Evolutionary conservation across 441 rosid genomes (phyloP), one percentile per base, ranked within the genome.

Genomic region (Melastoma candidum): DNA sequence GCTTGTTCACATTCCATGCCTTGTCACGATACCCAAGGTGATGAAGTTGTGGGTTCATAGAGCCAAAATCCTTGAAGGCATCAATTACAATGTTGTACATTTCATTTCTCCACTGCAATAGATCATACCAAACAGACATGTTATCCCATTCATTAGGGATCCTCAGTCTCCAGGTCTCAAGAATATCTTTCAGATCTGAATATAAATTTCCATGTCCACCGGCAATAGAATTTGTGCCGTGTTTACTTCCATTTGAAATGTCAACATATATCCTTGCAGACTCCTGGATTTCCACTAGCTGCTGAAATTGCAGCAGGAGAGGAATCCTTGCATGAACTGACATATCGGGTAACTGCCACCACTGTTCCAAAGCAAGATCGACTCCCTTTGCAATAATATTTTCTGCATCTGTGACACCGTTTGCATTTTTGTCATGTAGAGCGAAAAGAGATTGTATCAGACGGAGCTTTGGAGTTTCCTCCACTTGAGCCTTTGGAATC

Each of bases 261-360:
- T 94, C 97, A 49, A 82, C 72, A 51, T 78, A 76, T 74, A 90
- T 82, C 74, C 86, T 76, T 52, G 87, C 76, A 63, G 99, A 94
- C 78, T 94, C 99, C 68, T 94, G 97, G 61, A 90, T 96, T 76
- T 94, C 99, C 60, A 90, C 94, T 52, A 94, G 71, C 74, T 94
- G 97, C 71, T 94, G 99, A 70, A 94, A 94, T 69, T 94, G 95
- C 76, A 87, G 97, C 71, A 94, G 71, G 56, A 94, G 85, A 58
- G 97, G 96, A 69, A 94, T 77, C 78, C 84, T 89, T 41, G 97
- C 82, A 73, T 87, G 96, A 60, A 83, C 83, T 41, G 94, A 90
- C 82, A 94, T 82, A 73, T 94, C 97, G 61, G 99, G 99, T 73
- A 94, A 79, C 73, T 85, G 97, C 96, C 99, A 94, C 97, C 99